These are phyloP conservation scores for Lactuca saligna DNA, from an alignment of 129 eudicot species.

Conservation along the genomic window DNA sequence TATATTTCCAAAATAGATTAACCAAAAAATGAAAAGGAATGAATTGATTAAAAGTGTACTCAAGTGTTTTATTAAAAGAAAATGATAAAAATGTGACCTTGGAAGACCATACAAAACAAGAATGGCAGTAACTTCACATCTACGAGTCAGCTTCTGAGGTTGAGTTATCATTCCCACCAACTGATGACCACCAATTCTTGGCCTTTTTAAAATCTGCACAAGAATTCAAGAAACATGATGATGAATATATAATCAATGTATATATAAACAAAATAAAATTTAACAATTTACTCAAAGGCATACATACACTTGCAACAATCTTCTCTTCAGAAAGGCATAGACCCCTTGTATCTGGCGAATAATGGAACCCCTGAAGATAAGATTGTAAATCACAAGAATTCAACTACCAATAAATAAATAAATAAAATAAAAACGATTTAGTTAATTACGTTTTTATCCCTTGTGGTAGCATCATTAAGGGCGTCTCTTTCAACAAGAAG, in stretches of 20 bases:
- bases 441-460: conserved; percentile 76
- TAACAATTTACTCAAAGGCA: conserved; percentile 25
- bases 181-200: conserved; percentile 73
- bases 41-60: too few species aligned
- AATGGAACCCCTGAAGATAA: conserved; percentile 75
- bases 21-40: too few species aligned
- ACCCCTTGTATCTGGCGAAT: conserved; percentile 99
- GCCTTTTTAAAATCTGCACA: conserved; percentile 70
- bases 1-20: too few species aligned
- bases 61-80: too few species aligned
- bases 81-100: conserved; percentile 46
- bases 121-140: conserved; percentile 98
- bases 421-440: neutral
- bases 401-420: neutral
- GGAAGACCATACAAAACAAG: conserved; percentile 96
- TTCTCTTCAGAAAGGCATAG: conserved; percentile 97
- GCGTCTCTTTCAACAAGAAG: conserved; percentile 98
- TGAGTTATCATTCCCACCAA: conserved; percentile 92
- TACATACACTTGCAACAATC: conserved; percentile 75
- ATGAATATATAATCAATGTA: too few species aligned
- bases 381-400: conserved; percentile 23
- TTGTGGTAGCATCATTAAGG: conserved; percentile 88
- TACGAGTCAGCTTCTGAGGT: conserved; percentile 76
- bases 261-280: too few species aligned
- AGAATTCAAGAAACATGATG: too few species aligned